These are phyloP conservation scores for Keithomyces neogunnii DNA, from an alignment of 2,329 filamentous ascomycete species.

Conservation along the genomic window DNA sequence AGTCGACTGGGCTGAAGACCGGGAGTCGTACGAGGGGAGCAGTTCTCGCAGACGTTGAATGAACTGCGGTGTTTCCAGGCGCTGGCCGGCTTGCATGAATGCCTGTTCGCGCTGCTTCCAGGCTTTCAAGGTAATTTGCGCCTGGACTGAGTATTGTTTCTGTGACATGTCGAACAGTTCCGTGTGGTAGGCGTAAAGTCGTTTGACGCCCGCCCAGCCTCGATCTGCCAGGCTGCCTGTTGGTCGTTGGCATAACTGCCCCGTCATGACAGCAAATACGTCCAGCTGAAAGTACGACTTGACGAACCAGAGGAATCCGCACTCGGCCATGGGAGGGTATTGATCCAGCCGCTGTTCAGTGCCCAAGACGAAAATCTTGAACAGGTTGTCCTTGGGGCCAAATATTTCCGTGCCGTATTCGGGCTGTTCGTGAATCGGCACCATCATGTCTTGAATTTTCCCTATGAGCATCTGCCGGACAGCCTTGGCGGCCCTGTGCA, in stretches of 20 bases:
- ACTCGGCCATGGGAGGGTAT: conserved; percentile 32
- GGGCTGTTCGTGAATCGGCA: conserved; percentile 36
- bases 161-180: conserved; percentile 42
- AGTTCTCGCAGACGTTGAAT: conserved; percentile 35
- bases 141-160: conserved; percentile 36
- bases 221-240: conserved; percentile 43
- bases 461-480: conserved; percentile 38
- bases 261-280: conserved; percentile 45
- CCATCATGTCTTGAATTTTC: conserved; percentile 40
- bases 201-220: conserved; percentile 40
- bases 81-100: conserved; percentile 26
- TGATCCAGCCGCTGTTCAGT: conserved; percentile 38
- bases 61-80: conserved; percentile 34
- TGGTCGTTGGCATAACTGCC: conserved; percentile 41
- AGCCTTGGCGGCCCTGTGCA: conserved; percentile 41
- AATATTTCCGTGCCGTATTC: conserved; percentile 43
- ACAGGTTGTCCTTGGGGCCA: conserved; percentile 43
- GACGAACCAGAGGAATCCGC: conserved; percentile 48
- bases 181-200: conserved; percentile 38
- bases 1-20: conserved; percentile 20
- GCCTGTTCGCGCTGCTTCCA: conserved; percentile 43
- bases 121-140: conserved; percentile 39
- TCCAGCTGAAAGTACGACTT: conserved; percentile 47
- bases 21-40: conserved; percentile 31
- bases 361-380: conserved; percentile 42